These are phyloP conservation scores for Hypholoma fasciculare DNA, from an alignment of 768 basidiomycete genomes.

Conservation along the genomic window DNA sequence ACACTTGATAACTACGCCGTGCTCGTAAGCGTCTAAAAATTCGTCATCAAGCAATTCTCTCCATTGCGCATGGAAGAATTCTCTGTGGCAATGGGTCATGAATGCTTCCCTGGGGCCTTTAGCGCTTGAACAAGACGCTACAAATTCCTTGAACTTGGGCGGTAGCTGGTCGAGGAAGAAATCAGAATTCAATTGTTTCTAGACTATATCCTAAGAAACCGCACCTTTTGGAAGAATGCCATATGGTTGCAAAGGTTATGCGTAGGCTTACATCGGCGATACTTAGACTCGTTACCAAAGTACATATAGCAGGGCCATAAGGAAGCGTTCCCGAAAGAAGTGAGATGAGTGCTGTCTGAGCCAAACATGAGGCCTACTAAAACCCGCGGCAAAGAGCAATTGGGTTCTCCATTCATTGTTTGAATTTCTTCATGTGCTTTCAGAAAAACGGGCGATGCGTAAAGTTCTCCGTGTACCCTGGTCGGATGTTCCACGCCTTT, in stretches of 20 bases:
- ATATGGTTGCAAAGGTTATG: neutral
- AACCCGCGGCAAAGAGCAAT: neutral
- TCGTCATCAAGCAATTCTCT: conserved; percentile 16
- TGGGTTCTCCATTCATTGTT: too few relatives aligned
- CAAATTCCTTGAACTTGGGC: too few relatives aligned
- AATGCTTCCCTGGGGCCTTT: neutral
- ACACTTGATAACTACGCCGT: conserved; percentile 31
- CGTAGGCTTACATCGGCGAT: neutral
- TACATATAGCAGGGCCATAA: neutral
- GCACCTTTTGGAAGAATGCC: neutral
- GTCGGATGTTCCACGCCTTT: too few relatives aligned
- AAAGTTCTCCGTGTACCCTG: too few relatives aligned
- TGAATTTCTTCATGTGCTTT: too few relatives aligned
- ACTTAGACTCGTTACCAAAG: neutral
- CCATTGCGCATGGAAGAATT: conserved; percentile 31
- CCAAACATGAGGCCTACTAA: neutral
- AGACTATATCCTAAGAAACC: too few relatives aligned
- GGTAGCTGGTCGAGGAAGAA: too few relatives aligned
- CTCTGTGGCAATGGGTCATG: conserved; percentile 24
- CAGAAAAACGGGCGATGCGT: too few relatives aligned
- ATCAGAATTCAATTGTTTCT: too few relatives aligned
- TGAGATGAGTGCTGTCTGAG: neutral
- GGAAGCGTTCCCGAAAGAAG: neutral
- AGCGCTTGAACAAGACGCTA: neutral
- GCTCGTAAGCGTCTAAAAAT: conserved; percentile 21